Percentiles rank a stretch among this genome's conserved stretches.
These are phyloP conservation scores for Sclerotinia trifoliorum DNA, from an alignment of 2,329 filamentous ascomycete genomes.

Conservation along the genomic window DNA sequence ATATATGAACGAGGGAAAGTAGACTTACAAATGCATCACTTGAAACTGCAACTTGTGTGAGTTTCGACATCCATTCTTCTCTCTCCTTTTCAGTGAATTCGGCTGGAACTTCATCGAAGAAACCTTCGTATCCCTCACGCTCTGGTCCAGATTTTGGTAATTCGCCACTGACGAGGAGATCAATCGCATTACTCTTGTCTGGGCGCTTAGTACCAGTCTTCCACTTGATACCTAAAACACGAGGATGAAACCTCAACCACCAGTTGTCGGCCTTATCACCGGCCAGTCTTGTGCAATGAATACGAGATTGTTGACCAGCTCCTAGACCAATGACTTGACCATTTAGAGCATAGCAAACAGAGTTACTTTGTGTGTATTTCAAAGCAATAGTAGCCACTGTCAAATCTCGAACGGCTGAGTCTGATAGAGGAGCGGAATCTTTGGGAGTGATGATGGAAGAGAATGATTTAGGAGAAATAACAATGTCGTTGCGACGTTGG, in stretches of 20 bases:
- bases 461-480: slow-evolving; percentile 84
- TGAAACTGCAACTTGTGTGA: slow-evolving; percentile 79
- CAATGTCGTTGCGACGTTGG: slow-evolving; percentile 90
- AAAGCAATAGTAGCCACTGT: slow-evolving; percentile 94
- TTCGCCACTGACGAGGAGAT: slow-evolving; percentile 87
- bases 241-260: slow-evolving; percentile 98
- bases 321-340: slow-evolving; percentile 93
- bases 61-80: slow-evolving; percentile 78
- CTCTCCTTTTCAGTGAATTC: slow-evolving; percentile 83
- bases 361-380: slow-evolving; percentile 99
- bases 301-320: slow-evolving; percentile 94
- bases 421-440: slow-evolving; percentile 68
- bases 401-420: slow-evolving; percentile 81
- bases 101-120: slow-evolving; percentile 85
- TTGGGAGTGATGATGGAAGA: slow-evolving; percentile 83
- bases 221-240: slow-evolving; percentile 86
- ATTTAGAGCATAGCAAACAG: slow-evolving; percentile 93
- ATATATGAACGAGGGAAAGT: not conserved
- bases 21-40: slow-evolving; percentile 89
- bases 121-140: slow-evolving; percentile 78
- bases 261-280: slow-evolving; percentile 99
- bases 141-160: slow-evolving; percentile 81
- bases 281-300: slow-evolving; percentile 95
- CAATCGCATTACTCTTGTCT: slow-evolving; percentile 98
- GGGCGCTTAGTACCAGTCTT: slow-evolving; percentile 96